Evolutionary conservation across 805 yeast genomes (phyloP).

Genomic region (Crinitomyces ghanaensis): DNA sequence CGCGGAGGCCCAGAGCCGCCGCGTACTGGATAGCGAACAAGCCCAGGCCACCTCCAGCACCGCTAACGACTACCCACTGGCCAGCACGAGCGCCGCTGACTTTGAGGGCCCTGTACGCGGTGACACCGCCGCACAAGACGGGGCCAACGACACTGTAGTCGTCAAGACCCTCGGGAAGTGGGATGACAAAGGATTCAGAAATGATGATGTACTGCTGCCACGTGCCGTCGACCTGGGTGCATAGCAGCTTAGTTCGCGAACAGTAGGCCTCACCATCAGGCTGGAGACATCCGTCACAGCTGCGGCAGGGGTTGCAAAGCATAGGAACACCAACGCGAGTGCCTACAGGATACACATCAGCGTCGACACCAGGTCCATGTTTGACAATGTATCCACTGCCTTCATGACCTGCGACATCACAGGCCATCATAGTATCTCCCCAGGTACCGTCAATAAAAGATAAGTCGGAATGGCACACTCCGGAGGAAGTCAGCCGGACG

Average conservation of each 20-base stretch:
- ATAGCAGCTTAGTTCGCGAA: slow-evolving; percentile 55
- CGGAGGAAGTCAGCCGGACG: slow-evolving; percentile 28
- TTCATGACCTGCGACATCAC: slow-evolving; percentile 25
- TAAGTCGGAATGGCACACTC: slow-evolving; percentile 35
- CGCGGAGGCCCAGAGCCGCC: slow-evolving; percentile 46
- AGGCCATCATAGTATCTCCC: slow-evolving; percentile 20
- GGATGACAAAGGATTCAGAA: slow-evolving; percentile 33
- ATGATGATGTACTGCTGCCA: slow-evolving; percentile 39
- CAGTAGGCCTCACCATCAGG: slow-evolving; percentile 37
- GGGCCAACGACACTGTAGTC: slow-evolving; percentile 30
- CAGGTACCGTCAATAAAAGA: slow-evolving; percentile 32
- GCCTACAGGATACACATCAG: slow-evolving; percentile 15
- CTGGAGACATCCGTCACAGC: slow-evolving; percentile 16
- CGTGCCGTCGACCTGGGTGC: slow-evolving; percentile 56
- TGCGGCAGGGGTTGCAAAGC: slow-evolving; percentile 15
- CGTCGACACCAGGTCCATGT: slow-evolving; percentile 16
- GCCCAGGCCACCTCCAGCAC: slow-evolving; percentile 56
- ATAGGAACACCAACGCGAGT: slow-evolving; percentile 20
- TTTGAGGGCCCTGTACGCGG: slow-evolving; percentile 50
- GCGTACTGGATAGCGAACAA: slow-evolving; percentile 52
- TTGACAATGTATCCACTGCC: slow-evolving; percentile 23
- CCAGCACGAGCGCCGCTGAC: slow-evolving; percentile 40
- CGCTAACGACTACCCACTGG: slow-evolving; percentile 48
- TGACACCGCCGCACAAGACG: slow-evolving; percentile 50
- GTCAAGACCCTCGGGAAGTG: slow-evolving; percentile 29